Percentiles rank a stretch among this genome's conserved stretches.
phyloP scores from a whole-genome alignment of 441 rosid genomes.

The Syzygium malaccense region DNA sequence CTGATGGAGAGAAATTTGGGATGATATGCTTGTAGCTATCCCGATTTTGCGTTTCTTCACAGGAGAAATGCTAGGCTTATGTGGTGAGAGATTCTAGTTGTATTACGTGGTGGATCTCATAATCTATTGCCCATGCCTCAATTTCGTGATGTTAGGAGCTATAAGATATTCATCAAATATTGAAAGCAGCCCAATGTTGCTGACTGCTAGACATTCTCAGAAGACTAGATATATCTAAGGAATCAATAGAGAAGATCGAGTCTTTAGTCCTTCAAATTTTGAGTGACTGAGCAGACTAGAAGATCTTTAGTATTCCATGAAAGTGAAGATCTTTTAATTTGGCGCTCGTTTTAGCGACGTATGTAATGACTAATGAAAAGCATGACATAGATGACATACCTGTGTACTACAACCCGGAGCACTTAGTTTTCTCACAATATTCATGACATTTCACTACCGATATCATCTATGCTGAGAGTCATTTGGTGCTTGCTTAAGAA shows the following conservation, averaged over 20 bases:
- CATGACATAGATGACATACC: background rate
- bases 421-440: background rate
- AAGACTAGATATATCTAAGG: background rate
- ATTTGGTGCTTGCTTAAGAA: too few relatives aligned
- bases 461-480: background rate
- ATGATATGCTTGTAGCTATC: background rate
- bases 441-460: background rate
- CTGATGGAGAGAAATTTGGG: conserved; percentile 4
- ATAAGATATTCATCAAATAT: background rate
- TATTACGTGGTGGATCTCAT: background rate
- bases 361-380: background rate
- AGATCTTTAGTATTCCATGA: background rate
- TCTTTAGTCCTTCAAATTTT: background rate
- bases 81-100: background rate
- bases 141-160: background rate
- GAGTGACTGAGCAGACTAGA: background rate
- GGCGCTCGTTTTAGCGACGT: background rate
- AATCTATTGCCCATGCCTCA: background rate
- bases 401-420: background rate
- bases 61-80: background rate
- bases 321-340: background rate
- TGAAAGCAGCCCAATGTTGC: background rate
- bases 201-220: background rate
- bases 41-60: background rate
- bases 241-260: background rate